Percentiles rank a stretch among this genome's conserved stretches.
Evolutionary conservation across 306 rosid species (phyloP).

Genomic region (Luffa aegyptiaca): DNA sequence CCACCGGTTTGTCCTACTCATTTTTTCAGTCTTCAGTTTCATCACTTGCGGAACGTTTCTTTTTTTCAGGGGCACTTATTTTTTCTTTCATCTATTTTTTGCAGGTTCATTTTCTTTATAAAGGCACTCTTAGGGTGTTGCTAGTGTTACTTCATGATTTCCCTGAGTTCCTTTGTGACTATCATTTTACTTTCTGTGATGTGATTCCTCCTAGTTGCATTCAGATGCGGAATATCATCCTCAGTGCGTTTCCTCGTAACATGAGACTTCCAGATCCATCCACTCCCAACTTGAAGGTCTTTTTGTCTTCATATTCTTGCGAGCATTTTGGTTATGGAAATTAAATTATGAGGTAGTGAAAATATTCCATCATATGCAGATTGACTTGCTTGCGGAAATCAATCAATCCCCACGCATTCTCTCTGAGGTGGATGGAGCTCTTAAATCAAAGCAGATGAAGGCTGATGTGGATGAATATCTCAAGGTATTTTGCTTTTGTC

Average conservation of each 20-base stretch:
- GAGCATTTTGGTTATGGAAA: not conserved
- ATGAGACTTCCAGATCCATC: slow-evolving; percentile 98
- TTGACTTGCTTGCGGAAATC: slow-evolving; percentile 89
- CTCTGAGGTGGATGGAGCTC: slow-evolving; percentile 85
- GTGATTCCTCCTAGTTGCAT: slow-evolving; percentile 96
- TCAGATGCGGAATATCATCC: slow-evolving; percentile 92
- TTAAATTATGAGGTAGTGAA: not conserved
- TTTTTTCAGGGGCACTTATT: not conserved
- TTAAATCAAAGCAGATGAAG: slow-evolving; percentile 85
- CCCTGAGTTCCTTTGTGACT: slow-evolving; percentile 93
- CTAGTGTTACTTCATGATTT: slow-evolving; percentile 96
- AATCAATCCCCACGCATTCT: slow-evolving; percentile 79
- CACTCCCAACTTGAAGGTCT: slow-evolving; percentile 85
- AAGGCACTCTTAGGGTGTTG: slow-evolving; percentile 92
- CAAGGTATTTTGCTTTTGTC: slow-evolving; percentile 35
- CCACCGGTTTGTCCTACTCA: slow-evolving; percentile 40
- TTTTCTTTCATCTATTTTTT: not conserved
- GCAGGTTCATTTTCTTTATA: slow-evolving; percentile 78
- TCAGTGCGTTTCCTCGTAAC: slow-evolving; percentile 95
- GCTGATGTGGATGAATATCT: slow-evolving; percentile 85
- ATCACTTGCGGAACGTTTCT: not conserved
- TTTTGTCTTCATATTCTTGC: not conserved
- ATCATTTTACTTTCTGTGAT: slow-evolving; percentile 93
- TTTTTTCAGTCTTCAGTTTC: not conserved
- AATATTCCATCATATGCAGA: slow-evolving; percentile 31